phyloP scores from a whole-genome alignment of 1,284 basidiomycete species.

The Marasmius oreades region DNA sequence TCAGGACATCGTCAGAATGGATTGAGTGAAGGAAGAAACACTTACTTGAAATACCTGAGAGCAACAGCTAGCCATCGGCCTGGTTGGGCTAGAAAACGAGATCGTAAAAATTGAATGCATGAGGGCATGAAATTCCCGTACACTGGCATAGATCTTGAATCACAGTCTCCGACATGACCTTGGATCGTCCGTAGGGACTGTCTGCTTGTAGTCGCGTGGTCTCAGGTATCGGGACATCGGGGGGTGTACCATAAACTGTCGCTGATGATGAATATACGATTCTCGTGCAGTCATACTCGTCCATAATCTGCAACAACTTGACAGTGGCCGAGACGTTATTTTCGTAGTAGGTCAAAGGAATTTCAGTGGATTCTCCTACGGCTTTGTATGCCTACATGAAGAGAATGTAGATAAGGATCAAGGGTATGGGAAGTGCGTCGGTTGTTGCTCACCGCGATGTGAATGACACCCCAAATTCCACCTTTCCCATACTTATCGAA shows the following conservation, averaged over 20 bases:
- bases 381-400: constrained; percentile 86
- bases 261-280: constrained; percentile 98
- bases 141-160: constrained; percentile 87
- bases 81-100: constrained; percentile 54
- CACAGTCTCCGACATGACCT: constrained; percentile 91
- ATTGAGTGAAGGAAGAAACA: constrained; percentile 11
- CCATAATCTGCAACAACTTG: constrained; percentile 82
- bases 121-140: constrained; percentile 30
- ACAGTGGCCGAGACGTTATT: constrained; percentile 90
- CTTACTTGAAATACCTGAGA: constrained; percentile 96
- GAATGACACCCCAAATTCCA: constrained; percentile 97
- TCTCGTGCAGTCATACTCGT: constrained; percentile 76
- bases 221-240: constrained; percentile 92
- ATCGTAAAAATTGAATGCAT: constrained; percentile 17
- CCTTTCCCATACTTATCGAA: constrained; percentile 86
- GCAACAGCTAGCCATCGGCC: constrained; percentile 77
- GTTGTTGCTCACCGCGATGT: constrained; percentile 78
- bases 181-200: constrained; percentile 94
- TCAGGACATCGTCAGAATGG: background rate
- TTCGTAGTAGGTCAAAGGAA: constrained; percentile 89
- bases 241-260: constrained; percentile 97
- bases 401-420: background rate
- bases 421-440: background rate
- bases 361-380: constrained; percentile 95
- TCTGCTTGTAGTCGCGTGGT: constrained; percentile 85